Conservation (phyloP, 352 stramenopile genomes). For the Globisporangium nodosum region DNA sequence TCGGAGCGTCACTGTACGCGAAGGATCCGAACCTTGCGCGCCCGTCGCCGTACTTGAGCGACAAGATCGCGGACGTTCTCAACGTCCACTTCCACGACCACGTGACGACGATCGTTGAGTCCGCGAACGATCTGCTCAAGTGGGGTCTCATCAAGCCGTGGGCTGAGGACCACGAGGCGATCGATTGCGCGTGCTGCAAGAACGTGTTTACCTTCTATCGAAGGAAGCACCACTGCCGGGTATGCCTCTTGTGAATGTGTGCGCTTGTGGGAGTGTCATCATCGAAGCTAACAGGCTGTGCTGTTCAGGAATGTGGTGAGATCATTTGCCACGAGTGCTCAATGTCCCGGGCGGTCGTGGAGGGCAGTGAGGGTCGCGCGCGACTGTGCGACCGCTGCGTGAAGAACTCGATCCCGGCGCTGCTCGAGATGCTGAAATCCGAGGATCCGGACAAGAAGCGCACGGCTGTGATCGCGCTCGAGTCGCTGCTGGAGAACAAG, state of each 20-base stretch:
- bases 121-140: constrained; percentile 78
- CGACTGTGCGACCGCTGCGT: constrained; percentile 83
- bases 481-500: constrained; percentile 82
- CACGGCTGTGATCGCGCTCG: constrained; percentile 64
- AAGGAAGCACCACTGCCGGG: constrained; percentile 79
- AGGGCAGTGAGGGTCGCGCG: constrained; percentile 71
- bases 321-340: constrained; percentile 87
- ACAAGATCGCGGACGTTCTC: constrained; percentile 76
- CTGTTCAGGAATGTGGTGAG: constrained; percentile 69
- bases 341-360: constrained; percentile 78
- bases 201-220: constrained; percentile 80
- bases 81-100: constrained; percentile 71
- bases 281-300: not conserved
- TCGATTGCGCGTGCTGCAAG: constrained; percentile 67
- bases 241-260: constrained; percentile 14
- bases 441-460: constrained; percentile 59
- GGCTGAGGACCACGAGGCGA: constrained; percentile 81
- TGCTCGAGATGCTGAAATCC: constrained; percentile 50
- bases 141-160: constrained; percentile 86
- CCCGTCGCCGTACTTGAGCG: constrained; percentile 72
- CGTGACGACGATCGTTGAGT: constrained; percentile 63
- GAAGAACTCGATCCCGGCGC: constrained; percentile 65
- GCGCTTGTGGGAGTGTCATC: not conserved
- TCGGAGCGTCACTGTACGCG: constrained; percentile 67
- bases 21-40: constrained; percentile 49